Evolutionary conservation across 352 stramenopile genomes (phyloP).

Genomic region (Globisporangium radiosum): DNA sequence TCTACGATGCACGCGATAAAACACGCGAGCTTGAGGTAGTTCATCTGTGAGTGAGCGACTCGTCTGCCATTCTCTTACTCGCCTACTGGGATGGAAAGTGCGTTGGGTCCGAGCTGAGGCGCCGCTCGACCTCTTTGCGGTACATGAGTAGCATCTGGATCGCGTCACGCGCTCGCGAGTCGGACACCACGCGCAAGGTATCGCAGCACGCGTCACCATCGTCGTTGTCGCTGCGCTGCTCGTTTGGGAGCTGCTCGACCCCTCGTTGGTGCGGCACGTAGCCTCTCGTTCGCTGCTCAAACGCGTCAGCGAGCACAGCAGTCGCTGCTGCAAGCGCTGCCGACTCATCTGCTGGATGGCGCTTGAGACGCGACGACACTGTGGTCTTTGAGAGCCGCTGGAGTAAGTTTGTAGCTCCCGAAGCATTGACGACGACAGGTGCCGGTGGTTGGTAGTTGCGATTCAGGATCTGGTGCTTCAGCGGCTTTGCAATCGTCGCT

Average conservation of each 20-base stretch:
- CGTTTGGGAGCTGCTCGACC: background rate
- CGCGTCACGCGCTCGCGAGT: constrained; percentile 33
- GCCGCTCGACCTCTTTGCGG: constrained; percentile 54
- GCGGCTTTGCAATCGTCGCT: constrained; percentile 18
- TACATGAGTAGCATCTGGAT: constrained; percentile 64
- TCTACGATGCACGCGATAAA: no score
- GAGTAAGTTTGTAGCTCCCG: constrained; percentile 27
- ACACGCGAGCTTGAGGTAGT: no score
- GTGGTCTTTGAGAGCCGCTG: constrained; percentile 45
- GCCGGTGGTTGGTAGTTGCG: constrained; percentile 44
- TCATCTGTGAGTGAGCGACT: no score
- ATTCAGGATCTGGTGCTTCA: constrained; percentile 55
- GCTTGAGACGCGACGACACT: constrained; percentile 48
- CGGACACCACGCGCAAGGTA: constrained; percentile 1
- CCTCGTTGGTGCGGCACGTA: background rate
- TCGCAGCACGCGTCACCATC: background rate
- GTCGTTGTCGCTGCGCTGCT: background rate
- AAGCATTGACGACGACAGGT: constrained; percentile 24
- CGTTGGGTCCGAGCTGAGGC: constrained; percentile 24
- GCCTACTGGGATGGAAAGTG: constrained; percentile 10
- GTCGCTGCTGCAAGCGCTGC: constrained; percentile 11
- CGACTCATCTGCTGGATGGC: constrained; percentile 1
- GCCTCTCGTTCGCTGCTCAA: constrained; percentile 2
- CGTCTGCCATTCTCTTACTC: background rate
- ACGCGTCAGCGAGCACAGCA: constrained; percentile 4